Base-by-base conservation (phyloP, 768 basidiomycete species). In the Mrakia frigida region DNA sequence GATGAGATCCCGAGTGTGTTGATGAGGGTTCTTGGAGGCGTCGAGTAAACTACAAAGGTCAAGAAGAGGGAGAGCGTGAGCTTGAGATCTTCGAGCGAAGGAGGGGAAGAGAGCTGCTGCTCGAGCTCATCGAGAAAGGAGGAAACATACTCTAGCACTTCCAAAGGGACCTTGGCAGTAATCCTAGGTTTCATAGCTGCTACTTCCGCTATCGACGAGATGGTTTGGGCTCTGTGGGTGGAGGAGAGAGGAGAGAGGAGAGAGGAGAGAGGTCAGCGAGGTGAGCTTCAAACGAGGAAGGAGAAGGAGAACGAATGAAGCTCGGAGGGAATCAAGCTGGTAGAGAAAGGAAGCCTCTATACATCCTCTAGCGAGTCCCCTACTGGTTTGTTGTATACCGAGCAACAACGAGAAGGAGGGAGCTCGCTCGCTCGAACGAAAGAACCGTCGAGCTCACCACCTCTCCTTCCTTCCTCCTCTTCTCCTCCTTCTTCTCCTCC, bases 11-110 rank as follows among this genome's bases (percentile, higher is more conserved):
- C 73, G 73, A 25, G 73, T 74, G 63, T 50, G 50, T 39, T 74
- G 73, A n/a, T 74, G 73, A 14, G 73, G 73, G 39, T 74, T 74
- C 43, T 74, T 74, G 59, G 39, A 37, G 3, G 63, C 60, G 43
- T 74, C 73, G 31, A 74, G n/a, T 0, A 74, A n/a, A 25, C 73
- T 74, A 25, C 28, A n/a, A 14, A 4, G n/a, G 7, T 50, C 11
- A 33, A 9, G 5, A n/a, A 18, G 14, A 25, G 11, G 28, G 16
- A 31, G 28, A 33, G 13, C 10, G 56, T 53, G 35, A 53, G 28
- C 13, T 23, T 14, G 46, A 37, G 43, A n/a, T n/a, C n/a, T 11
- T 6, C 28, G 3, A 23, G 31, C 6, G 18, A 39, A 59, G 39
- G 31, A 43, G 43, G 59, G 28, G 28, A 59, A 2, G 56, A 65